phyloP scores from a whole-genome alignment of 1,284 basidiomycete species.

The Cronartium quercuum region DNA sequence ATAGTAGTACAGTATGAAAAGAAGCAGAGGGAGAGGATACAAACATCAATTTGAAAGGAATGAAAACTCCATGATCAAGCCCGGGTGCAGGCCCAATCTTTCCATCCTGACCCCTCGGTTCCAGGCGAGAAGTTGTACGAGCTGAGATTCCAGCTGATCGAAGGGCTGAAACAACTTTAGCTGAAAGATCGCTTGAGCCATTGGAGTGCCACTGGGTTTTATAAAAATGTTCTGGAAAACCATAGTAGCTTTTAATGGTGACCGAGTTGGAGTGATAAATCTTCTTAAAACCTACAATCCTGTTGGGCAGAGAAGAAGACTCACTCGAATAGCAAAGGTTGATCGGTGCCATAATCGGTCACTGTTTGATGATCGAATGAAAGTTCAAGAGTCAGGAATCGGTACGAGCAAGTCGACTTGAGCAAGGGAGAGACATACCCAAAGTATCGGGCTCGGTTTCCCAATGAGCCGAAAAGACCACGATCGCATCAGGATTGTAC shows the following conservation, averaged over 20 bases:
- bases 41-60: constrained; percentile 68
- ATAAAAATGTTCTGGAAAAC: constrained; percentile 29
- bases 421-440: constrained; percentile 50
- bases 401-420: neutral
- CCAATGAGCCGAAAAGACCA: constrained; percentile 75
- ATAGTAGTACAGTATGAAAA: neutral
- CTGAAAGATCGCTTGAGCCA: constrained; percentile 22
- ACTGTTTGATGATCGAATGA: neutral
- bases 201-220: constrained; percentile 29
- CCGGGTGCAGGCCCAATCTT: constrained; percentile 61
- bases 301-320: neutral
- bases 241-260: constrained; percentile 19
- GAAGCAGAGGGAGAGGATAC: neutral
- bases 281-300: neutral
- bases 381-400: neutral
- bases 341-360: constrained; percentile 35
- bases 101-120: constrained; percentile 63
- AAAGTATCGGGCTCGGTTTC: constrained; percentile 59
- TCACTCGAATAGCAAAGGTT: constrained; percentile 28
- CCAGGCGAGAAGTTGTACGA: constrained; percentile 54
- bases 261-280: neutral
- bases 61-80: constrained; percentile 56
- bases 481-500: constrained; percentile 65
- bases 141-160: constrained; percentile 58
- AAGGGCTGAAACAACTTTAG: neutral